phyloP scores from a whole-genome alignment of 306 rosid genomes.

The Trifolium pratense region DNA sequence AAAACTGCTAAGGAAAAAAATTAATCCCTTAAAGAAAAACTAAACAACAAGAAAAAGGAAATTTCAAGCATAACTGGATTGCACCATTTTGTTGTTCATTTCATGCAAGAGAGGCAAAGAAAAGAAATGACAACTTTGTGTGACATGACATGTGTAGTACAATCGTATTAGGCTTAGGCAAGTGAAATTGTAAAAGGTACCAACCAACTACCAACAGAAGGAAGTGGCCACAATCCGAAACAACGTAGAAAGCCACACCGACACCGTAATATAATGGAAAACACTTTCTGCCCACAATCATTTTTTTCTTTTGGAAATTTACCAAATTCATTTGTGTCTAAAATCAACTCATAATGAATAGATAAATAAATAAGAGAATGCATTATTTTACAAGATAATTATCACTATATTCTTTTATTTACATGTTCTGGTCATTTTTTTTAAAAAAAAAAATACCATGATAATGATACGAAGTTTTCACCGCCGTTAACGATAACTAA shows the following conservation, averaged over 20 bases:
- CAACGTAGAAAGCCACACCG: slow-evolving; percentile 31
- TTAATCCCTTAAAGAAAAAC: neutral
- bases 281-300: neutral
- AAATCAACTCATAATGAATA: neutral
- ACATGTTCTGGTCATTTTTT: too few species aligned
- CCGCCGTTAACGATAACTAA: too few species aligned
- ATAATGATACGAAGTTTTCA: too few species aligned
- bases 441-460: too few species aligned
- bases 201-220: neutral
- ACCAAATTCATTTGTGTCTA: neutral
- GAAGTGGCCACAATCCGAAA: slow-evolving; percentile 22
- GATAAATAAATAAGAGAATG: too few species aligned
- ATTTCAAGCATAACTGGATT: neutral
- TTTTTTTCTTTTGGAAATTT: neutral
- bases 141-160: slow-evolving; percentile 12
- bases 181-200: slow-evolving; percentile 1
- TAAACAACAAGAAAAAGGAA: neutral
- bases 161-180: neutral
- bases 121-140: neutral
- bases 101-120: neutral
- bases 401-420: too few species aligned
- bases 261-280: slow-evolving; percentile 1
- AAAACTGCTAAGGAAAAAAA: too few species aligned
- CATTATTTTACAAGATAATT: too few species aligned
- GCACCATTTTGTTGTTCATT: neutral